Conservation (phyloP, 2,329 filamentous ascomycete genomes). For the Penicillium polonicum region DNA sequence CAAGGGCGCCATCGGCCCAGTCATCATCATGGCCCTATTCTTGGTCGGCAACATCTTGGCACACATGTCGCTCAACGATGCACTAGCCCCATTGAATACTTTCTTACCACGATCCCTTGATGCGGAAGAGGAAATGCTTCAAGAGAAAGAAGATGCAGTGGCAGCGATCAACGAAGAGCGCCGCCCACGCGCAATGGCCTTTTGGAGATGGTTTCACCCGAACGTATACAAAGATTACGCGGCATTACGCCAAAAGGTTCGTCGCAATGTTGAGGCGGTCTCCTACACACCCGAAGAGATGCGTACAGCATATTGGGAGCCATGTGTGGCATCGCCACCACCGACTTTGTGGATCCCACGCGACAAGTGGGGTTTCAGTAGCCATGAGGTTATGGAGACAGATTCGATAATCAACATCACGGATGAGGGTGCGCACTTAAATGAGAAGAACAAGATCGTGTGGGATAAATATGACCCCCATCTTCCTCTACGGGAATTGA, state of each 20-base stretch:
- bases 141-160: conserved; percentile 36
- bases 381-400: conserved; percentile 73
- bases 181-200: conserved; percentile 24
- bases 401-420: conserved; percentile 71
- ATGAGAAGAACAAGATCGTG: conserved; percentile 66
- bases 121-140: conserved; percentile 52
- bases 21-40: conserved; percentile 74
- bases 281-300: conserved; percentile 63
- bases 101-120: conserved; percentile 71
- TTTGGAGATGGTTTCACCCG: conserved; percentile 60
- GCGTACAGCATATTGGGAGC: conserved; percentile 70
- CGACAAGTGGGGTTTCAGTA: conserved; percentile 70
- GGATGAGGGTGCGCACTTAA: conserved; percentile 68
- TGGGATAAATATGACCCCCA: conserved; percentile 59
- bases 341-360: conserved; percentile 79
- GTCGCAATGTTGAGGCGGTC: conserved; percentile 55
- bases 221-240: conserved; percentile 74
- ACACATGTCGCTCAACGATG: conserved; percentile 58
- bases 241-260: conserved; percentile 68
- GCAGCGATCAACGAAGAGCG: conserved; percentile 22
- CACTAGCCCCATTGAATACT: conserved; percentile 49
- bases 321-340: conserved; percentile 60
- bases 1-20: conserved; percentile 60
- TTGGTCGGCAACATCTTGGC: conserved; percentile 72
- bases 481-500: conserved; percentile 57